Conservation (phyloP, 257 asterid species). For the Schizonepeta tenuifolia region DNA sequence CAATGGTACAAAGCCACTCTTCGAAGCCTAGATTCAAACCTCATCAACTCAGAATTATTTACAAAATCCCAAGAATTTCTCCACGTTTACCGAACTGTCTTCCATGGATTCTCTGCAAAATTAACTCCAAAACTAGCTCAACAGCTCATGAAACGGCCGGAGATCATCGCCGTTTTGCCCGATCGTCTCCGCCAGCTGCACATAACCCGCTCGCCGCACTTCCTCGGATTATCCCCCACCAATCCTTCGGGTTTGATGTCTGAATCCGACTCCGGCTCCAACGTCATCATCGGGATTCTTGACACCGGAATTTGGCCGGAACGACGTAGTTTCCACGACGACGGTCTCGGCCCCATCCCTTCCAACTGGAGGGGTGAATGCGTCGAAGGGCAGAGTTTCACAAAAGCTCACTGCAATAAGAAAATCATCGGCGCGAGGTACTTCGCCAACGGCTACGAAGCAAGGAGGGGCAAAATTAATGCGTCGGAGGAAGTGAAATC, state of each 20-base stretch:
- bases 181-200: slow-evolving; percentile 75
- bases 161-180: slow-evolving; percentile 59
- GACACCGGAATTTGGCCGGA: slow-evolving; percentile 93
- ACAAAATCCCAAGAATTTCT: slow-evolving; percentile 38
- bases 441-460: slow-evolving; percentile 60
- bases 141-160: slow-evolving; percentile 47
- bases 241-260: slow-evolving; percentile 50
- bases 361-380: slow-evolving; percentile 78
- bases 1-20: slow-evolving; percentile 82
- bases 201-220: slow-evolving; percentile 70
- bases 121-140: slow-evolving; percentile 58
- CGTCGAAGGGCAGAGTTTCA: slow-evolving; percentile 54
- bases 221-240: slow-evolving; percentile 52
- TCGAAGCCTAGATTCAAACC: slow-evolving; percentile 41
- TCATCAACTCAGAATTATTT: slow-evolving; percentile 21
- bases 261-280: slow-evolving; percentile 74
- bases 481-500: slow-evolving; percentile 50
- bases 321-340: slow-evolving; percentile 66
- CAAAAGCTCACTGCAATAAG: slow-evolving; percentile 55
- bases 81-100: slow-evolving; percentile 70
- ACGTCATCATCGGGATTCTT: slow-evolving; percentile 65
- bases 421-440: slow-evolving; percentile 78
- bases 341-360: slow-evolving; percentile 70
- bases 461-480: slow-evolving; percentile 40
- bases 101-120: slow-evolving; percentile 77